Conservation (phyloP, 352 stramenopile genomes). For the Phytophthora sp. region DNA sequence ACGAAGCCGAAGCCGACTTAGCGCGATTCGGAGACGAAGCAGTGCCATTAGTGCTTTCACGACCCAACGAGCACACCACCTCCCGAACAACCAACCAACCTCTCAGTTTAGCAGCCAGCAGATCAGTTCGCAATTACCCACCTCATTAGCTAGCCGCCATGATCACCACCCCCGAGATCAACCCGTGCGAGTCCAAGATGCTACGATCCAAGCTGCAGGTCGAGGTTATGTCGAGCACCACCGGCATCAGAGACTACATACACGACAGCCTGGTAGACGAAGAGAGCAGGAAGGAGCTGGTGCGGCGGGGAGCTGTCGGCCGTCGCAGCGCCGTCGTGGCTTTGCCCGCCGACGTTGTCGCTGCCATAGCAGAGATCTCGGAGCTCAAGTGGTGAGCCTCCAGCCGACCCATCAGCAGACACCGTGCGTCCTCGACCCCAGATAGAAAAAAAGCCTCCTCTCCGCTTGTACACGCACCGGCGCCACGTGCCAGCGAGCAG, state of each 20-base stretch:
- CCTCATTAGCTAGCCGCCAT: conserved; percentile 16
- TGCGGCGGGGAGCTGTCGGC: conserved; percentile 43
- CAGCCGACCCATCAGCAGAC: background rate
- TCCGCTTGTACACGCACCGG: too few species aligned
- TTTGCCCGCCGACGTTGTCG: conserved; percentile 23
- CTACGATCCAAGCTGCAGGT: conserved; percentile 23
- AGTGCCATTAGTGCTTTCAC: conserved; percentile 27
- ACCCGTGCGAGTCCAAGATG: conserved; percentile 29
- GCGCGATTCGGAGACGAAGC: conserved; percentile 10
- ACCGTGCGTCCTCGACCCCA: conserved; percentile 13
- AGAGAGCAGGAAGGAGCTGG: conserved; percentile 35
- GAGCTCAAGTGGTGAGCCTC: conserved; percentile 32
- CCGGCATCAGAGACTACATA: conserved; percentile 2
- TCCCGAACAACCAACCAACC: conserved; percentile 9
- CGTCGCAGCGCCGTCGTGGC: conserved; percentile 39
- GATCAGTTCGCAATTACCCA: conserved; percentile 24
- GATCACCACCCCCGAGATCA: conserved; percentile 29
- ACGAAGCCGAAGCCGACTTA: conserved; percentile 7
- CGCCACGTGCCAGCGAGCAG: too few species aligned
- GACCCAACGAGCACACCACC: conserved; percentile 12
- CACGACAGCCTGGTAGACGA: conserved; percentile 22
- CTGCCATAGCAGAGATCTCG: conserved; percentile 28
- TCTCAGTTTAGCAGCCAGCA: background rate
- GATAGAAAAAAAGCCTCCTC: too few species aligned
- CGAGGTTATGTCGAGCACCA: background rate